Evolutionary conservation across 441 rosid species (phyloP).

Genomic region (Francoa sonchifolia): DNA sequence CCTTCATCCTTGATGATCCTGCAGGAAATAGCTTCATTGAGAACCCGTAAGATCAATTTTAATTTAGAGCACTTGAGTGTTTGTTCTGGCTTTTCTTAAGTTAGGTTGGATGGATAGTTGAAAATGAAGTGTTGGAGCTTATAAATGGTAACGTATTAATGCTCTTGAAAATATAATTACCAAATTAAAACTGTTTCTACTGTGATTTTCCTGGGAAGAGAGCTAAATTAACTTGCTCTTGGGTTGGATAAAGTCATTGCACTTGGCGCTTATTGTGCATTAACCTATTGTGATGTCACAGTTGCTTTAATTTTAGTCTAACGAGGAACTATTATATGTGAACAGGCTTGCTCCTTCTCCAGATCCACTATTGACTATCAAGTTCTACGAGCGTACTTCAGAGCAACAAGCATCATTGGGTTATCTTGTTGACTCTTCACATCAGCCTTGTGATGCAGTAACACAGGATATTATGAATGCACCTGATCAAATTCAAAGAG

Average conservation of each 20-base stretch:
- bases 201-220: neutral
- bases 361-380: slow-evolving; percentile 60
- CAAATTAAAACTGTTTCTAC: no score
- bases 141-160: no score
- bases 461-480: slow-evolving; percentile 18
- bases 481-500: slow-evolving; percentile 24
- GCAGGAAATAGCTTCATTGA: slow-evolving; percentile 96
- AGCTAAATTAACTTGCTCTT: neutral
- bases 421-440: slow-evolving; percentile 48
- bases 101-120: neutral
- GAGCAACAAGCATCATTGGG: slow-evolving; percentile 79
- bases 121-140: slow-evolving; percentile 5
- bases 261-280: neutral
- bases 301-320: slow-evolving; percentile 2
- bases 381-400: slow-evolving; percentile 81
- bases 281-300: neutral
- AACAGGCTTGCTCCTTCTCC: slow-evolving; percentile 75
- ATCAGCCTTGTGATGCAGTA: slow-evolving; percentile 25
- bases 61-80: neutral
- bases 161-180: no score
- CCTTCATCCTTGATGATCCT: slow-evolving; percentile 83
- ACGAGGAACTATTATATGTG: slow-evolving; percentile 13
- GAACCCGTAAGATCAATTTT: slow-evolving; percentile 56
- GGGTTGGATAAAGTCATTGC: neutral
- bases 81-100: neutral